A percentile compares a stretch with the other conserved stretches of the same genome.
Conservation (phyloP, 306 rosid genomes). For the Herpetospermum pedunculosum region DNA sequence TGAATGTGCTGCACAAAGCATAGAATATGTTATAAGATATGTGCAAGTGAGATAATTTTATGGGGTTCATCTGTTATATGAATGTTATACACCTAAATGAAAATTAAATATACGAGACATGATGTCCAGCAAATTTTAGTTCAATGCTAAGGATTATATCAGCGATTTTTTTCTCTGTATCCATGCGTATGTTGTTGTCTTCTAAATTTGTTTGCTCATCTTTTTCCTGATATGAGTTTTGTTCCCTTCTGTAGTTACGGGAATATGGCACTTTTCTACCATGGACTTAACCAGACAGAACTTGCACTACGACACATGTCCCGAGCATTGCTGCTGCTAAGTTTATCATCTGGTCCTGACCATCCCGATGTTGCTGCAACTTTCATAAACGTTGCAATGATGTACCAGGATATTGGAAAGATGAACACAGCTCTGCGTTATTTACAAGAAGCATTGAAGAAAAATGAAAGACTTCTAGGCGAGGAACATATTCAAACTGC, state of each 20-base stretch:
- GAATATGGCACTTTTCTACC: constrained; percentile 96
- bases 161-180: neutral
- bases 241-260: constrained; percentile 63
- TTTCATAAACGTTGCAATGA: constrained; percentile 90
- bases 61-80: neutral
- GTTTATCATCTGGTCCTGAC: constrained; percentile 94
- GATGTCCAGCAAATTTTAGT: neutral
- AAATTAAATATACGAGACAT: neutral
- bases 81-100: neutral
- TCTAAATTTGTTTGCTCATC: neutral
- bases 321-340: constrained; percentile 80
- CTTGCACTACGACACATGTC: constrained; percentile 96
- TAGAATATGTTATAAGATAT: neutral
- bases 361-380: constrained; percentile 99
- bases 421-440: constrained; percentile 96
- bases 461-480: constrained; percentile 94
- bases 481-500: constrained; percentile 99
- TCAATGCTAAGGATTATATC: neutral
- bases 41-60: neutral
- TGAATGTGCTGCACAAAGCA: neutral
- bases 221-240: constrained; percentile 4
- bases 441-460: constrained; percentile 96
- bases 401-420: constrained; percentile 97
- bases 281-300: constrained; percentile 93
- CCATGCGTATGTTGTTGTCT: neutral